Evolutionary conservation across 2,329 filamentous ascomycete genomes (phyloP).

Genomic region (Microcyclospora tardicrescens): DNA sequence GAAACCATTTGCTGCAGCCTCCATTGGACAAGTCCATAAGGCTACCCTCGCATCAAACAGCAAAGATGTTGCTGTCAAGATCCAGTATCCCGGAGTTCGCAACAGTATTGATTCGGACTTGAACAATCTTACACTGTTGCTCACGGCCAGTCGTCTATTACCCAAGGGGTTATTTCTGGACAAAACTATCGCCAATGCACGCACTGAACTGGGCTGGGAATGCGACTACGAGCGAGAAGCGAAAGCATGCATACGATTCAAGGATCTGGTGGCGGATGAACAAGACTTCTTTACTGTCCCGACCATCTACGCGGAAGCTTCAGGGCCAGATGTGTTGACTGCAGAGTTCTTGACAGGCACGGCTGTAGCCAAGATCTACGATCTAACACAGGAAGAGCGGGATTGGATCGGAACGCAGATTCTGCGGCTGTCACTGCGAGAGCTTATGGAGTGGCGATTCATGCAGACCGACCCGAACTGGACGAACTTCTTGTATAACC

Average conservation of each 20-base stretch:
- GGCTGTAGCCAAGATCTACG: constrained; percentile 64
- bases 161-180: constrained; percentile 89
- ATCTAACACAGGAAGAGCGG: constrained; percentile 67
- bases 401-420: constrained; percentile 97
- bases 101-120: constrained; percentile 94
- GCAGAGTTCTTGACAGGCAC: constrained; percentile 84
- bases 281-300: constrained; percentile 66
- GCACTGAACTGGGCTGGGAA: constrained; percentile 88
- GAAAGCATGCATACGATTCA: constrained; percentile 63
- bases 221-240: constrained; percentile 91
- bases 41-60: constrained; percentile 65
- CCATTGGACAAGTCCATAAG: constrained; percentile 90
- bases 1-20: constrained; percentile 83
- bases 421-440: constrained; percentile 77
- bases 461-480: constrained; percentile 99
- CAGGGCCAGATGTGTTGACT: constrained; percentile 74
- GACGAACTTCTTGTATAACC: constrained; percentile 96
- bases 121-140: constrained; percentile 79
- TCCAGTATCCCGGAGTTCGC: constrained; percentile 93
- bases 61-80: constrained; percentile 77
- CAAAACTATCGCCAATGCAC: constrained; percentile 92
- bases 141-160: constrained; percentile 79
- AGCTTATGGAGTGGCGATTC: constrained; percentile 88
- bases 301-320: constrained; percentile 62
- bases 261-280: constrained; percentile 62